Conservation (phyloP, 2,329 filamentous ascomycete genomes). For the Xylaria sp. region DNA sequence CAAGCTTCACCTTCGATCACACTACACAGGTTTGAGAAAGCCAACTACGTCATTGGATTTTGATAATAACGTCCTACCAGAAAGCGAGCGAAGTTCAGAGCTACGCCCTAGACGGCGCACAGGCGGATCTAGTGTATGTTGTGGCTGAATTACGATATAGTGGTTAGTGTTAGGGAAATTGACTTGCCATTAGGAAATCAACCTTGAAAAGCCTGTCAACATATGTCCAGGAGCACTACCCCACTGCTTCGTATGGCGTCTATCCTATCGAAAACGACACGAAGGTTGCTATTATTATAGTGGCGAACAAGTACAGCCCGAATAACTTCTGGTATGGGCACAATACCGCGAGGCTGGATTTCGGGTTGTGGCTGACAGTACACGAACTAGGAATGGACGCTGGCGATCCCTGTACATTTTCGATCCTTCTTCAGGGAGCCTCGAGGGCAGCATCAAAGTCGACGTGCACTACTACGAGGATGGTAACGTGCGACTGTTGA, state of each 20-base stretch:
- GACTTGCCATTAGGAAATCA: constrained; percentile 72
- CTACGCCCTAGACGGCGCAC: constrained; percentile 78
- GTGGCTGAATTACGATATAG: neutral
- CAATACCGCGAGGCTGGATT: neutral
- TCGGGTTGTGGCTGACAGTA: constrained; percentile 14
- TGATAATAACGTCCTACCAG: constrained; percentile 54
- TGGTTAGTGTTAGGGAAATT: constrained; percentile 35
- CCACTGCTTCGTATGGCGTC: constrained; percentile 81
- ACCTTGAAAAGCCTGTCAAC: constrained; percentile 79
- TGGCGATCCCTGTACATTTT: constrained; percentile 92
- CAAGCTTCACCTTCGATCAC: constrained; percentile 91
- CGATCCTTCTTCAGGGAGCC: constrained; percentile 71
- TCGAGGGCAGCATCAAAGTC: constrained; percentile 87
- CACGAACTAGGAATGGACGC: constrained; percentile 81
- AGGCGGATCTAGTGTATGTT: constrained; percentile 82
- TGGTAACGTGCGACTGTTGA: constrained; percentile 92
- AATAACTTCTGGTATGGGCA: constrained; percentile 88
- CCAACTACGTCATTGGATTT: constrained; percentile 1
- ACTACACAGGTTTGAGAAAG: constrained; percentile 70
- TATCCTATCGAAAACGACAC: constrained; percentile 83
- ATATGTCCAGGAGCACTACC: constrained; percentile 90
- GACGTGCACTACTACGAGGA: constrained; percentile 99
- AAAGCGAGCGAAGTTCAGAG: constrained; percentile 87
- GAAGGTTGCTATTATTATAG: constrained; percentile 82
- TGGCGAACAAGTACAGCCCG: constrained; percentile 96